phyloP scores from a whole-genome alignment of 768 basidiomycete genomes.

The Suillus subaureus region DNA sequence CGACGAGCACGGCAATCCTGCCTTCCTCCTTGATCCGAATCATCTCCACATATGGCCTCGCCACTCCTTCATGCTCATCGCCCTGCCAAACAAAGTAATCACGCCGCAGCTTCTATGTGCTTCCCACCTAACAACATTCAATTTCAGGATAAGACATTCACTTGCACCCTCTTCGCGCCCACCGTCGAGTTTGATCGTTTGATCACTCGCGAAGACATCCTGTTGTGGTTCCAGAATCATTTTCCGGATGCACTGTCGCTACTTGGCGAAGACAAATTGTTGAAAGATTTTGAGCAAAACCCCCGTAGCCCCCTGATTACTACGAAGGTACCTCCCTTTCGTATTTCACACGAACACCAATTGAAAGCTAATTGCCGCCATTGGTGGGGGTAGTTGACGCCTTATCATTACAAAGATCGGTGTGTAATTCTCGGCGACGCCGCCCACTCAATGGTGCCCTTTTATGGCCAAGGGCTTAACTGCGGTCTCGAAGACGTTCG shows the following conservation, averaged over 20 bases:
- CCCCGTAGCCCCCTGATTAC: conserved; percentile 89
- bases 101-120: conserved; percentile 22
- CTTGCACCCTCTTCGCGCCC: conserved; percentile 94
- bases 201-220: conserved; percentile 53
- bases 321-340: conserved; percentile 71
- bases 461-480: conserved; percentile 96
- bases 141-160: conserved; percentile 91
- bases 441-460: conserved; percentile 98
- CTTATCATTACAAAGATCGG: conserved; percentile 90
- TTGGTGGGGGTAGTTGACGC: conserved; percentile 57
- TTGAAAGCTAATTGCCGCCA: conserved; percentile 19
- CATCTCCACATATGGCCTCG: conserved; percentile 99
- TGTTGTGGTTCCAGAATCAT: conserved; percentile 78
- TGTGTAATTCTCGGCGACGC: conserved; percentile 91
- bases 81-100: conserved; percentile 91
- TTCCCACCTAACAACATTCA: conserved; percentile 25
- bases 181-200: conserved; percentile 74
- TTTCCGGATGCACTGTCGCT: conserved; percentile 88
- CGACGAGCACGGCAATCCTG: conserved; percentile 58
- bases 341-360: conserved; percentile 18
- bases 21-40: conserved; percentile 87
- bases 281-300: conserved; percentile 80
- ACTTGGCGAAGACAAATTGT: conserved; percentile 79
- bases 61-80: conserved; percentile 99
- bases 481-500: conserved; percentile 98